These are phyloP conservation scores for Sherardia arvensis DNA, from an alignment of 257 asterid species.

Conservation along the genomic window DNA sequence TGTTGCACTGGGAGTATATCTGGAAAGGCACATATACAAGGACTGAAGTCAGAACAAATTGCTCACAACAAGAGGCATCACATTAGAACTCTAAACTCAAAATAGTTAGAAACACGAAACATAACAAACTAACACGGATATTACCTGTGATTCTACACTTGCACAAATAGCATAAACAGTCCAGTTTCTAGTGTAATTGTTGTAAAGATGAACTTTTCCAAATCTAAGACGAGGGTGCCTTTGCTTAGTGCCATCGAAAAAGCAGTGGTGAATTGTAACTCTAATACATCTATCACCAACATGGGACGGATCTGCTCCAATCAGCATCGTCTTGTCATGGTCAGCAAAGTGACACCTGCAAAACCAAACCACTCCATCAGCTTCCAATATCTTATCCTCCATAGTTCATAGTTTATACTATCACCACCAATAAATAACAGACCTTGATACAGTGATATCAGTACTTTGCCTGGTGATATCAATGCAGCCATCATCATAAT, in stretches of 20 bases:
- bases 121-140: conserved; percentile 2
- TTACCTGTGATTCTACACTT: conserved; percentile 92
- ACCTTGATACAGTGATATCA: conserved; percentile 84
- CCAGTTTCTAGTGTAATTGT: conserved; percentile 88
- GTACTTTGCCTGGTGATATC: conserved; percentile 91
- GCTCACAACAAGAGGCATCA: not conserved
- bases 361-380: conserved; percentile 6
- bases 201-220: conserved; percentile 82
- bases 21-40: conserved; percentile 14
- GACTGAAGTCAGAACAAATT: conserved; percentile 3
- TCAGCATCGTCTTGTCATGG: conserved; percentile 91
- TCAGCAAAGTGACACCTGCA: conserved; percentile 64
- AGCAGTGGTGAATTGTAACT: conserved; percentile 91
- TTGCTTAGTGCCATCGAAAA: conserved; percentile 84
- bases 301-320: conserved; percentile 85
- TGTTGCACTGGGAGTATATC: conserved; percentile 83
- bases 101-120: not conserved
- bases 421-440: conserved; percentile 1
- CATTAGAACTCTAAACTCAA: not conserved
- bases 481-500: conserved; percentile 81
- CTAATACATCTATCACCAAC: conserved; percentile 74
- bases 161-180: conserved; percentile 88
- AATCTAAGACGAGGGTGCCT: conserved; percentile 90
- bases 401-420: too few species aligned
- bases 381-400: not conserved